Percentiles rank a stretch among this genome's conserved stretches.
phyloP scores from a whole-genome alignment of 164 flowering plant genomes.

The Nymphaea colorata region DNA sequence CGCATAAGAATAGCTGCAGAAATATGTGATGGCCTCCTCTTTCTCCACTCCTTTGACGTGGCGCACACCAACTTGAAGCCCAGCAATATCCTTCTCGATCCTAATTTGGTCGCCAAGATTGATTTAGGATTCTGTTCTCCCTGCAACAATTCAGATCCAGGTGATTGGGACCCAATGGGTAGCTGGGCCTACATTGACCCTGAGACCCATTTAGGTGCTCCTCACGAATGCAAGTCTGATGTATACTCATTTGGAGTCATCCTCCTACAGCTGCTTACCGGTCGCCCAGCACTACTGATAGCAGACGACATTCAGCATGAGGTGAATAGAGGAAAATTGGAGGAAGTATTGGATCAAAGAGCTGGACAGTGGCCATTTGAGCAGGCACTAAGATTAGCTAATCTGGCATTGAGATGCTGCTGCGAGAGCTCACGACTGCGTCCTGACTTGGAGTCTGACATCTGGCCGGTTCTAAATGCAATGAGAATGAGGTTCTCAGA shows the following conservation, averaged over 20 bases:
- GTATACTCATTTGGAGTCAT: slow-evolving; percentile 84
- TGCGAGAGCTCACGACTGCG: slow-evolving; percentile 35
- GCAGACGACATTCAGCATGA: slow-evolving; percentile 58
- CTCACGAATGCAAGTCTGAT: slow-evolving; percentile 61
- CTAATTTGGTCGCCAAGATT: slow-evolving; percentile 49
- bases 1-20: slow-evolving; percentile 68
- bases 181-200: slow-evolving; percentile 70
- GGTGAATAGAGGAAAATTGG: slow-evolving; percentile 39
- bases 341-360: slow-evolving; percentile 44
- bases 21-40: slow-evolving; percentile 69
- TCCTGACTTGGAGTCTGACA: slow-evolving; percentile 48
- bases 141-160: no score
- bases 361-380: slow-evolving; percentile 95
- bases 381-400: slow-evolving; percentile 74
- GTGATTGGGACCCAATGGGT: slow-evolving; percentile 38
- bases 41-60: slow-evolving; percentile 52
- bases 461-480: slow-evolving; percentile 30
- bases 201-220: slow-evolving; percentile 54
- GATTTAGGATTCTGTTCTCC: slow-evolving; percentile 7
- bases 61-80: slow-evolving; percentile 84
- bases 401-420: slow-evolving; percentile 62
- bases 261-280: slow-evolving; percentile 57
- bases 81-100: slow-evolving; percentile 62
- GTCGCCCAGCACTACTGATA: slow-evolving; percentile 50
- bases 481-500: slow-evolving; percentile 13